A percentile compares a stretch with the other conserved stretches of the same genome.
Evolutionary conservation across 306 rosid species (phyloP).

Genomic region (Rosa chinensis): DNA sequence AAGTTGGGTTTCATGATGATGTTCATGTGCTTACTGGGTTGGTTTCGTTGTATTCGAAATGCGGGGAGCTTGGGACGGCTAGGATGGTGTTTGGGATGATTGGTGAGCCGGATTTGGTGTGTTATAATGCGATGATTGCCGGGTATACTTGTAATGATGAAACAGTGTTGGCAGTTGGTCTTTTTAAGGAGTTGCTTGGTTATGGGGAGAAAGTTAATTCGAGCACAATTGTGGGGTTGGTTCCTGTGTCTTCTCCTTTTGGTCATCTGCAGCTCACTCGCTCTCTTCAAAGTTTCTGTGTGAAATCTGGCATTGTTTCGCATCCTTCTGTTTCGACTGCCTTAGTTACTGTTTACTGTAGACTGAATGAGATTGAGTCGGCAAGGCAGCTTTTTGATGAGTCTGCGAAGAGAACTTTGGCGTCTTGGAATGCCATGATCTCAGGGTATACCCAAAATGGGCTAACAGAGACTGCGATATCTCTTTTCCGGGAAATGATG

Average conservation of each 20-base stretch:
- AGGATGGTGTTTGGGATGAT: constrained; percentile 63
- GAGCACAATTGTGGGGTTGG: constrained; percentile 80
- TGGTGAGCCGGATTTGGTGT: constrained; percentile 60
- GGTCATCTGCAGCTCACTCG: constrained; percentile 59
- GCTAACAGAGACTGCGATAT: constrained; percentile 67
- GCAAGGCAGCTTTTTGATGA: constrained; percentile 82
- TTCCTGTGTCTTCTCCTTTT: constrained; percentile 79
- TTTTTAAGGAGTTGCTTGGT: constrained; percentile 62
- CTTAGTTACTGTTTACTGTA: constrained; percentile 60
- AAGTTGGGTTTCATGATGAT: constrained; percentile 59
- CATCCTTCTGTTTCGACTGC: constrained; percentile 79
- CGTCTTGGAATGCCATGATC: constrained; percentile 95
- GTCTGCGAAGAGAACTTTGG: constrained; percentile 68
- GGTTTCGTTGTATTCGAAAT: constrained; percentile 79
- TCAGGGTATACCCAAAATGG: constrained; percentile 93
- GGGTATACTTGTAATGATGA: constrained; percentile 70
- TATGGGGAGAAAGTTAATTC: constrained; percentile 57
- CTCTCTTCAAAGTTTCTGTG: constrained; percentile 64
- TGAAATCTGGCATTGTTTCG: constrained; percentile 57
- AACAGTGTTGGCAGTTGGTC: constrained; percentile 51
- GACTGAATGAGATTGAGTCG: constrained; percentile 65
- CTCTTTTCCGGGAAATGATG: constrained; percentile 81
- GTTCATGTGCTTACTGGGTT: constrained; percentile 70
- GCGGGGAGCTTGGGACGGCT: constrained; percentile 51
- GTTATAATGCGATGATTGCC: constrained; percentile 86